Evolutionary conservation across 345 rosid species (phyloP).

Genomic region (Camelina neglecta): DNA sequence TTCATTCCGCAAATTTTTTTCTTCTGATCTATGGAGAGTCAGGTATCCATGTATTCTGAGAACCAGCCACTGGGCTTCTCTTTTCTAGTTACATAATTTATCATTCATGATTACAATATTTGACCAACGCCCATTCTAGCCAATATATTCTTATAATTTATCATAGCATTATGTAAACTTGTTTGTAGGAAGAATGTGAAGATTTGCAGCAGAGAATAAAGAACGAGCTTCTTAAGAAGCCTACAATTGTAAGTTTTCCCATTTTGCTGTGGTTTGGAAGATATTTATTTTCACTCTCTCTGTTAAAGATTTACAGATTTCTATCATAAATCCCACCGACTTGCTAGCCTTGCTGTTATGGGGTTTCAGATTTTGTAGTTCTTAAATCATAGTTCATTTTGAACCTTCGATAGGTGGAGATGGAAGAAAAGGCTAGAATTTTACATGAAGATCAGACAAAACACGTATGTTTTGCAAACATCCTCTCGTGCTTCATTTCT

Average conservation of each 20-base stretch:
- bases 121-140: constrained; percentile 2
- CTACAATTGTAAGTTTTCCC: constrained; percentile 63
- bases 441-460: constrained; percentile 79
- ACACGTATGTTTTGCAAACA: constrained; percentile 61
- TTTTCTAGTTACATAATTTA: neutral
- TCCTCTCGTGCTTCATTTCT: constrained; percentile 30
- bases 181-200: constrained; percentile 80
- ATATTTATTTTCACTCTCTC: constrained; percentile 13
- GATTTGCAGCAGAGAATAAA: constrained; percentile 66
- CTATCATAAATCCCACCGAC: constrained; percentile 8
- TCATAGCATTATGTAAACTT: constrained; percentile 35
- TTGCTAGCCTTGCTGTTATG: constrained; percentile 17
- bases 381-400: constrained; percentile 27
- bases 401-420: constrained; percentile 60
- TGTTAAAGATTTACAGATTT: constrained; percentile 15
- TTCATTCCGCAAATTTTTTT: neutral
- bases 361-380: constrained; percentile 27
- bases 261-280: constrained; percentile 9
- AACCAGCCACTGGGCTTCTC: neutral
- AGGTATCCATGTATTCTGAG: constrained; percentile 16
- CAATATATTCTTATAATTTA: neutral
- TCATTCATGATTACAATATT: neutral
- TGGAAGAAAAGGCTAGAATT: constrained; percentile 62
- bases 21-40: constrained; percentile 6
- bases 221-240: constrained; percentile 61